phyloP scores from a whole-genome alignment of 331 rosid species.

The Pyrus hybrid region DNA sequence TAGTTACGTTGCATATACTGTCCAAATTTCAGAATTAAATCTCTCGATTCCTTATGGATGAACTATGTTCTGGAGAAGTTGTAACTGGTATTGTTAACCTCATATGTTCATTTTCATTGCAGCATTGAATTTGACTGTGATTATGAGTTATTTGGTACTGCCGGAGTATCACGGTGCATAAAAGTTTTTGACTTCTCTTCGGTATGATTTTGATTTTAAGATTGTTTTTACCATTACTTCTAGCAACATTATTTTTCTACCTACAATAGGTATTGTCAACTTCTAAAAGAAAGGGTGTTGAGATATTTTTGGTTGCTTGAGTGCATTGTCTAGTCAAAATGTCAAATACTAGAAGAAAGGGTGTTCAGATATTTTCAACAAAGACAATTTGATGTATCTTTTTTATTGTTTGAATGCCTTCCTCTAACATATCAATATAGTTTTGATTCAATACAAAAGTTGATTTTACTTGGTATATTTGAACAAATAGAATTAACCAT shows the following conservation, averaged over 20 bases:
- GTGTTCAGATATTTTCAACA: neutral
- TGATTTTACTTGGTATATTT: neutral
- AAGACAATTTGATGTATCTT: neutral
- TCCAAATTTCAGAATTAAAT: neutral
- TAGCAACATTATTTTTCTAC: neutral
- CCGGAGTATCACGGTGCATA: conserved; percentile 96
- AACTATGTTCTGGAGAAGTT: neutral
- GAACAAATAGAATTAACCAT: neutral
- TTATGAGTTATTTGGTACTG: conserved; percentile 90
- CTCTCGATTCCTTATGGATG: neutral
- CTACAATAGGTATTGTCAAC: neutral
- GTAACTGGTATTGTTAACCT: neutral
- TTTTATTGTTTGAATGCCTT: neutral
- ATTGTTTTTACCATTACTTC: conserved; percentile 12
- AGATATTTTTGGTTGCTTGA: neutral
- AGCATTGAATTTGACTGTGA: conserved; percentile 98
- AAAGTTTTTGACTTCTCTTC: conserved; percentile 89
- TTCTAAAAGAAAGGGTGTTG: neutral
- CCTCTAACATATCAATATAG: neutral
- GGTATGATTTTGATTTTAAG: conserved; percentile 36
- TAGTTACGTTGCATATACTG: neutral
- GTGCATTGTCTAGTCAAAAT: neutral
- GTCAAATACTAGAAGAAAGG: neutral
- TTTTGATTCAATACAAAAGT: neutral
- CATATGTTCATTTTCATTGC: conserved; percentile 27